A percentile compares a stretch with the other conserved stretches of the same genome.
phyloP scores from a whole-genome alignment of 345 rosid genomes.

The Limnanthes douglasii region DNA sequence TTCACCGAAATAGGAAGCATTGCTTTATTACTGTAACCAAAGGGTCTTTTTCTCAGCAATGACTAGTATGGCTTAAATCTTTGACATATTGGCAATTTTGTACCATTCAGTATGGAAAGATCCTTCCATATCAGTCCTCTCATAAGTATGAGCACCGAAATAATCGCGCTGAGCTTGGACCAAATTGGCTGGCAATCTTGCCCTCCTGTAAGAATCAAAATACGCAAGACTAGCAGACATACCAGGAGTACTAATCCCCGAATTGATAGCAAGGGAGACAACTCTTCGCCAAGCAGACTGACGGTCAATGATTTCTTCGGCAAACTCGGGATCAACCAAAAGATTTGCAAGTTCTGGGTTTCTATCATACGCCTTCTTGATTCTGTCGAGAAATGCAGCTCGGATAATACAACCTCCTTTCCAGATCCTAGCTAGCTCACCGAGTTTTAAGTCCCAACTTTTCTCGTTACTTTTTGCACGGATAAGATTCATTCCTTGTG shows the following conservation, averaged over 20 bases:
- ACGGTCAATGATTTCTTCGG: slow-evolving; percentile 79
- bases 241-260: slow-evolving; percentile 86
- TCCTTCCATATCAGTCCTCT: slow-evolving; percentile 80
- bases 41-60: too few relatives aligned
- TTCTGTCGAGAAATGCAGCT: slow-evolving; percentile 83
- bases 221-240: slow-evolving; percentile 96
- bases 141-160: slow-evolving; percentile 97
- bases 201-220: slow-evolving; percentile 81
- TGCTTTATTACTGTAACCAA: too few relatives aligned
- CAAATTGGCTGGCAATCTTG: slow-evolving; percentile 74
- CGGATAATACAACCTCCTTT: slow-evolving; percentile 97
- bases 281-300: slow-evolving; percentile 97
- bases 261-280: slow-evolving; percentile 70
- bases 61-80: too few relatives aligned
- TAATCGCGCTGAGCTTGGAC: slow-evolving; percentile 97
- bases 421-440: slow-evolving; percentile 97
- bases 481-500: slow-evolving; percentile 95
- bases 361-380: slow-evolving; percentile 93
- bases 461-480: slow-evolving; percentile 82
- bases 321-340: slow-evolving; percentile 91
- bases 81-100: slow-evolving; percentile 66
- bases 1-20: too few relatives aligned
- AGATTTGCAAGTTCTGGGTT: slow-evolving; percentile 77
- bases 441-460: slow-evolving; percentile 78
- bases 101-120: slow-evolving; percentile 97